Evolutionary conservation across 2,329 filamentous ascomycete species (phyloP).

Genomic region (Cladobotryum mycophilum): DNA sequence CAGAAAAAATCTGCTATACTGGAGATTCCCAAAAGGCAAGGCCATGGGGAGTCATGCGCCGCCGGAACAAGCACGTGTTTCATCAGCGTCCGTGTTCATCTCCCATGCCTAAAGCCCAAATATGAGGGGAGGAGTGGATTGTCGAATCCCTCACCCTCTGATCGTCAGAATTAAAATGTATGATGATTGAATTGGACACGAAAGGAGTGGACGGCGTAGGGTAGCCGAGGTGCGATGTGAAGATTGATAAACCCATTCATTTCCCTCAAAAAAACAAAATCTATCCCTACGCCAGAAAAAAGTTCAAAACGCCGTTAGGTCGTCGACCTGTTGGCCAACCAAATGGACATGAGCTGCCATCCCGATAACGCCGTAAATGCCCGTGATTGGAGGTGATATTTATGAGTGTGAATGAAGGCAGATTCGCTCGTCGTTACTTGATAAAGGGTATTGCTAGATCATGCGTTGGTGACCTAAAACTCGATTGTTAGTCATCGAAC

Average conservation of each 20-base stretch:
- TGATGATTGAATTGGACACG: constrained; percentile 21
- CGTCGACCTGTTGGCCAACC: constrained; percentile 27
- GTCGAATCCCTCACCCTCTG: constrained; percentile 15
- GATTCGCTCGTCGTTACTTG: constrained; percentile 13
- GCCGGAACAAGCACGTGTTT: neutral
- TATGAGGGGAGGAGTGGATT: constrained; percentile 6
- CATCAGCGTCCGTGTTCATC: neutral
- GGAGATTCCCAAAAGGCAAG: neutral
- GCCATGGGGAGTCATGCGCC: neutral
- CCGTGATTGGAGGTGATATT: constrained; percentile 19
- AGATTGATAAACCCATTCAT: constrained; percentile 13
- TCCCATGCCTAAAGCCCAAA: constrained; percentile 1
- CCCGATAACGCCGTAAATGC: constrained; percentile 39
- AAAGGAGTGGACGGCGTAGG: constrained; percentile 38
- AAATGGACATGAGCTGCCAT: constrained; percentile 33
- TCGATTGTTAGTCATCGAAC: constrained; percentile 13
- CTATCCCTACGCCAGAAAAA: constrained; percentile 32
- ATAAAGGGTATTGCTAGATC: constrained; percentile 30
- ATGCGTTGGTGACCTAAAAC: constrained; percentile 53
- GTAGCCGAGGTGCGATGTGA: constrained; percentile 13
- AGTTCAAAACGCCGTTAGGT: constrained; percentile 31
- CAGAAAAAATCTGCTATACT: neutral
- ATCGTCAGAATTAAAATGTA: constrained; percentile 23
- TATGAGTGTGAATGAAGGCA: constrained; percentile 12
- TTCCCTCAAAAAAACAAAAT: constrained; percentile 15